These are phyloP conservation scores for Ceratobasidium sp. DNA, from an alignment of 1,284 basidiomycete species.

Conservation along the genomic window DNA sequence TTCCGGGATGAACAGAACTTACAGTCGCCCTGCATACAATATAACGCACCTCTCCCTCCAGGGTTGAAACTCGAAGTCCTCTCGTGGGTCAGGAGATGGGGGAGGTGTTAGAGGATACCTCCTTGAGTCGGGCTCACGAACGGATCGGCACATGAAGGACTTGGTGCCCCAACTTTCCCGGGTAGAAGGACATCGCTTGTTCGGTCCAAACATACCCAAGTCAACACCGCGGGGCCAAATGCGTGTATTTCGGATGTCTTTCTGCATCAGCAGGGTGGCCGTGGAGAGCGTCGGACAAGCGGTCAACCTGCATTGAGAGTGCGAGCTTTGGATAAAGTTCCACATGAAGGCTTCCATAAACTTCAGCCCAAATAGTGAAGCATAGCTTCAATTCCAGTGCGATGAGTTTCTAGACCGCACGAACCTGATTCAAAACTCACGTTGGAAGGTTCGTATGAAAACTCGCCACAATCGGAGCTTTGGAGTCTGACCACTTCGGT, in stretches of 20 bases:
- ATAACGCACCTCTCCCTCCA: conserved; percentile 54
- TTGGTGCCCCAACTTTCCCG: conserved; percentile 62
- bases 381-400: not conserved
- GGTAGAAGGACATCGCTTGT: conserved; percentile 59
- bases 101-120: conserved; percentile 57
- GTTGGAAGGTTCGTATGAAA: conserved; percentile 69
- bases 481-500: conserved; percentile 56
- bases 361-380: conserved; percentile 17
- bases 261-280: conserved; percentile 60
- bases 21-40: conserved; percentile 59
- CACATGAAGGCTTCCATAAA: conserved; percentile 48
- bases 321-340: conserved; percentile 30
- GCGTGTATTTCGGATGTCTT: conserved; percentile 63
- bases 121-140: conserved; percentile 30
- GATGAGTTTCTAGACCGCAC: conserved; percentile 62
- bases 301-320: conserved; percentile 55
- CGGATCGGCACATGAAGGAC: conserved; percentile 46
- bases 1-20: conserved; percentile 56
- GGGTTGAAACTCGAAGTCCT: not conserved
- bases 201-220: conserved; percentile 60
- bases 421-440: conserved; percentile 46
- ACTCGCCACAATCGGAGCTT: conserved; percentile 62
- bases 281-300: conserved; percentile 68
- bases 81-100: conserved; percentile 57
- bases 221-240: conserved; percentile 68